phyloP scores from a whole-genome alignment of 208 protist species.

The Trypanosoma grayi region DNA sequence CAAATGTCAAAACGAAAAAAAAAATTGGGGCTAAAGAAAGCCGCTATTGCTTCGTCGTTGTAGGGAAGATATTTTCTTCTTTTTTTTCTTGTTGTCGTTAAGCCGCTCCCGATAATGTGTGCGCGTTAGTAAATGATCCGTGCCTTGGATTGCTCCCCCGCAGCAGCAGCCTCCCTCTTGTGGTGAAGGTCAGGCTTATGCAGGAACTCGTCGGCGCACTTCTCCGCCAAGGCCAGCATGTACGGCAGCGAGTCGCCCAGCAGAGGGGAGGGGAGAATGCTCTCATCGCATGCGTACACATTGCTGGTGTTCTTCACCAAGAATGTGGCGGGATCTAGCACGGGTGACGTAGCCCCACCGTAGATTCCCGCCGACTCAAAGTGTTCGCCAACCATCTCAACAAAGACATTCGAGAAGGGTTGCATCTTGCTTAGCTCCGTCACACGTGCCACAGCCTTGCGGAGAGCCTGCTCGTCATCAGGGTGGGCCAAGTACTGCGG shows the following conservation, averaged over 20 bases:
- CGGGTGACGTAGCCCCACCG: conserved; percentile 53
- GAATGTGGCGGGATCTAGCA: conserved; percentile 54
- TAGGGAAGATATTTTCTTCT: too few species aligned
- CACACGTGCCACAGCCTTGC: conserved; percentile 52
- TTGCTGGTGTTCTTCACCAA: conserved; percentile 52
- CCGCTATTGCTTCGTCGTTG: too few species aligned
- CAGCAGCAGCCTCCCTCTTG: conserved; percentile 30
- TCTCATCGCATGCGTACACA: conserved; percentile 77
- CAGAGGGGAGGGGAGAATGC: conserved; percentile 54
- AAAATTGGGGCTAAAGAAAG: conserved; percentile 17
- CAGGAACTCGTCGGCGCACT: conserved; percentile 60
- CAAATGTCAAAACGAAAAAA: background rate
- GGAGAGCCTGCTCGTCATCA: conserved; percentile 43
- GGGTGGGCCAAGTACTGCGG: conserved; percentile 63
- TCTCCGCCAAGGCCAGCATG: conserved; percentile 61
- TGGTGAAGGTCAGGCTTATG: conserved; percentile 35
- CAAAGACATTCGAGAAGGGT: conserved; percentile 42
- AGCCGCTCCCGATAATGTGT: background rate
- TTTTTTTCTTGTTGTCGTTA: too few species aligned
- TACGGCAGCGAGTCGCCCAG: conserved; percentile 61
- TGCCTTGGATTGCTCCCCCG: conserved; percentile 24
- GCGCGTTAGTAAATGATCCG: conserved; percentile 62
- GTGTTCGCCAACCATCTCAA: conserved; percentile 40
- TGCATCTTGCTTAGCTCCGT: conserved; percentile 52
- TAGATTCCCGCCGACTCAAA: conserved; percentile 67